Percentiles rank a stretch among this genome's conserved stretches.
Evolutionary conservation across 2,329 filamentous ascomycete genomes (phyloP).

Genomic region (Aspergillus caelatus): DNA sequence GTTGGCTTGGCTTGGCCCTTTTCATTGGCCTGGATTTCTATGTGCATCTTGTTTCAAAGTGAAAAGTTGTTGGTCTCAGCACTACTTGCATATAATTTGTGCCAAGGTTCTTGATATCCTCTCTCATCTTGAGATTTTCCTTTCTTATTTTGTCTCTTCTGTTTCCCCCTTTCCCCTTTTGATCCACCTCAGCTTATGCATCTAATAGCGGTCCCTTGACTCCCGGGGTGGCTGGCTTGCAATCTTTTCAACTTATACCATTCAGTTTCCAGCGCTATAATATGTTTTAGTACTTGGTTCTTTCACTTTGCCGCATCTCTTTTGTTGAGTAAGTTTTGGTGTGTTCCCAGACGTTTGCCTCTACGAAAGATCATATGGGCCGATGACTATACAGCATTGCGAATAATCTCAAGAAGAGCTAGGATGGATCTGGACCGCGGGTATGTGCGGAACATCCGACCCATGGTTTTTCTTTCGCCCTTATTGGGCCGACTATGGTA

Average conservation of each 20-base stretch:
- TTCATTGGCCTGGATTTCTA: conserved; percentile 16
- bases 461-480: background rate
- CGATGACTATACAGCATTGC: background rate
- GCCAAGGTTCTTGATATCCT: conserved; percentile 24
- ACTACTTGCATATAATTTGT: conserved; percentile 26
- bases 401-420: background rate
- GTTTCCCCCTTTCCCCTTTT: background rate
- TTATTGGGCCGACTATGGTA: background rate
- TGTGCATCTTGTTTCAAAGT: conserved; percentile 20
- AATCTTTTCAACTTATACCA: conserved; percentile 15
- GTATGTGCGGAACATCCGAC: background rate
- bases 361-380: background rate
- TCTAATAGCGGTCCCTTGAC: conserved; percentile 9
- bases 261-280: conserved; percentile 4
- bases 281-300: background rate
- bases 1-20: conserved; percentile 3
- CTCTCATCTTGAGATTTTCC: conserved; percentile 14
- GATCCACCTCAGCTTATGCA: conserved; percentile 13
- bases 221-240: conserved; percentile 2
- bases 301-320: background rate
- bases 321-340: conserved; percentile 3
- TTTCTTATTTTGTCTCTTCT: background rate
- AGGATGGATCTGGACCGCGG: background rate
- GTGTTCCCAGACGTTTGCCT: background rate
- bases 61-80: conserved; percentile 19